Evolutionary conservation across 148 eudicot genomes (phyloP), one percentile per base, ranked within the genome.

Genomic region (Cornus suecica): DNA sequence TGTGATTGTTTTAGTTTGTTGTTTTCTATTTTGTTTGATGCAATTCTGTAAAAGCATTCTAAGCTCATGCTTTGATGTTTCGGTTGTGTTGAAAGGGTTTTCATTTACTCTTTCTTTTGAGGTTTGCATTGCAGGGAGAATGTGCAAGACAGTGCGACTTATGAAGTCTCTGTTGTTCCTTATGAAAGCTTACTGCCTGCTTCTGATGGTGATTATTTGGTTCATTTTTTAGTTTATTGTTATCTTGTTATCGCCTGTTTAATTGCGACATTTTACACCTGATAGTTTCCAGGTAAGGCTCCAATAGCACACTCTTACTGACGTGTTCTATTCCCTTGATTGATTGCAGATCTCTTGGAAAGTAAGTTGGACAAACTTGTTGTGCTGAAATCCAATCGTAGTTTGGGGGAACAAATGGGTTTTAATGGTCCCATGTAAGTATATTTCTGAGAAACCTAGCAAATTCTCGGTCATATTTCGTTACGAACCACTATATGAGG

Each of bases 381-480:
- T 20, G 84, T 87, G 29, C 27, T 87, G 51, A 87, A 83, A 74
- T 65, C 61, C 65, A 84, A 87, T 78, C 72, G 75, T 63, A 68
- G 48, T 71, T 29, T 78, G 69, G 90, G 84, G 73, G 74, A 77
- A 45, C 63, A 80, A 23, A 81, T 84, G 74, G 90, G 90, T 65
- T 85, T 85, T 68, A 68, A 67, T 77, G 87, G 83, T 68, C 90
- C 88, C 74, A 85, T 70, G 90, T 87, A 85, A 73, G 85, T 58
- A 66, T 61, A 63, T 66, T 6, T 18, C 13, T 37, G 0, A 22
- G 54, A 32, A 25, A 24, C 31, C 65, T 42, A 6, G 16, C 65
- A 28, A 28, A 72, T 66, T n/a, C 23, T 26, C 60, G 13, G 29
- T 72, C 18, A 22, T 72, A 30, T 58, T 23, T 30, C 32, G 11